A percentile compares a stretch with the other conserved stretches of the same genome.
These are phyloP conservation scores for Thermothelomyces thermophilus DNA, from an alignment of 2,329 filamentous ascomycete species.

Conservation along the genomic window DNA sequence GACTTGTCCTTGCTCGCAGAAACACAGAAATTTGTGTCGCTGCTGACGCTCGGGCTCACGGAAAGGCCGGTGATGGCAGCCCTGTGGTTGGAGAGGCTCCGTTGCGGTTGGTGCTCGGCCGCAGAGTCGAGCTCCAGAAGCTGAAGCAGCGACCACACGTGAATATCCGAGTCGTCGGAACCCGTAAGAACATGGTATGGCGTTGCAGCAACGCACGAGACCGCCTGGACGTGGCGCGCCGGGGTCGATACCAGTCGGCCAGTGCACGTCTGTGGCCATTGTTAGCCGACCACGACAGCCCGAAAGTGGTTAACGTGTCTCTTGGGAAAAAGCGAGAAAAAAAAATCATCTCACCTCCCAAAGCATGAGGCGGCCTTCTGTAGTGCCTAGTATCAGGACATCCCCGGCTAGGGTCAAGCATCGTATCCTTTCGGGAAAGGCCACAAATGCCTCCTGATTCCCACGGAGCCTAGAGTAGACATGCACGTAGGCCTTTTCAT, in stretches of 20 bases:
- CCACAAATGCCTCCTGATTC: conserved; percentile 81
- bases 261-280: conserved; percentile 53
- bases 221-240: conserved; percentile 70
- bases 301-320: not conserved
- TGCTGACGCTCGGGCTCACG: conserved; percentile 59
- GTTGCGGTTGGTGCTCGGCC: conserved; percentile 60
- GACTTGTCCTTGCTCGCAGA: conserved; percentile 82
- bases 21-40: conserved; percentile 71
- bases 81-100: conserved; percentile 71
- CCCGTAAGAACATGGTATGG: conserved; percentile 69
- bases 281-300: conserved; percentile 15
- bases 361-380: conserved; percentile 75
- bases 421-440: conserved; percentile 80
- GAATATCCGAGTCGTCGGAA: conserved; percentile 80
- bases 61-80: conserved; percentile 61
- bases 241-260: conserved; percentile 71
- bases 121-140: conserved; percentile 57
- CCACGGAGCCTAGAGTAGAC: conserved; percentile 80
- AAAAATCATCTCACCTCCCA: conserved; percentile 86
- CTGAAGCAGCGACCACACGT: conserved; percentile 79
- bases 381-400: conserved; percentile 72
- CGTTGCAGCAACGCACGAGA: conserved; percentile 68
- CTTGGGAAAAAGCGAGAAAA: no score
- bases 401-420: conserved; percentile 67
- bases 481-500: conserved; percentile 85